Percentiles rank a stretch among this genome's conserved stretches.
Conservation (phyloP, 441 rosid genomes). For the Bocquillonia castaneifolia region DNA sequence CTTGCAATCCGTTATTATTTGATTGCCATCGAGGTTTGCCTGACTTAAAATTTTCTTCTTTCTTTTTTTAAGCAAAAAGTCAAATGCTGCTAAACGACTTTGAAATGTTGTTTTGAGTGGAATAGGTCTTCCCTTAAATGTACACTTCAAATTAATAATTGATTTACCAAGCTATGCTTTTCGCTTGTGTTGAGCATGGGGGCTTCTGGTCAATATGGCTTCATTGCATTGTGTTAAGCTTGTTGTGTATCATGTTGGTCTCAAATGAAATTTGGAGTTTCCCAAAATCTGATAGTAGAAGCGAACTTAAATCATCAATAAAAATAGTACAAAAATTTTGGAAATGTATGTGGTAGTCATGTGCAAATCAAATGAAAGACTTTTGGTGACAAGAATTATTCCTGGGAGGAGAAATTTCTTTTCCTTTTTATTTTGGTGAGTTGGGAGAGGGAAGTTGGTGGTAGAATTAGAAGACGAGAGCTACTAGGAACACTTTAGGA, state of each 20-base stretch:
- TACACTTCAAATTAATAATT: neutral
- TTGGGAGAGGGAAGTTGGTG: neutral
- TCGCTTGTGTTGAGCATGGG: neutral
- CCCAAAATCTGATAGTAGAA: no score
- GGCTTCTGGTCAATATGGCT: neutral
- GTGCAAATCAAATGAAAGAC: neutral
- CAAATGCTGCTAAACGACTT: neutral
- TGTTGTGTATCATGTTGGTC: no score
- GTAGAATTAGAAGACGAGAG: neutral
- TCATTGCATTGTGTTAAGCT: no score
- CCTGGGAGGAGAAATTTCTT: neutral
- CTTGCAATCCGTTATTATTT: conserved; percentile 86
- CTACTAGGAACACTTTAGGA: neutral
- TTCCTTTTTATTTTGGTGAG: neutral
- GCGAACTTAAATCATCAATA: no score
- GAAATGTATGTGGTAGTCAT: neutral
- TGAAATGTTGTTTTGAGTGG: neutral
- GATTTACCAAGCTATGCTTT: neutral
- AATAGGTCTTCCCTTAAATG: neutral
- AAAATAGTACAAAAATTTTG: no score
- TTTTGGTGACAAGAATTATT: neutral
- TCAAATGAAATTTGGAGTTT: no score
- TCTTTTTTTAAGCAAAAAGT: neutral
- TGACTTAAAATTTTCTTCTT: conserved; percentile 2
- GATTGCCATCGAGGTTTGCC: conserved; percentile 92